These are phyloP conservation scores for Brassica juncea DNA, from an alignment of 345 rosid genomes.

Conservation along the genomic window DNA sequence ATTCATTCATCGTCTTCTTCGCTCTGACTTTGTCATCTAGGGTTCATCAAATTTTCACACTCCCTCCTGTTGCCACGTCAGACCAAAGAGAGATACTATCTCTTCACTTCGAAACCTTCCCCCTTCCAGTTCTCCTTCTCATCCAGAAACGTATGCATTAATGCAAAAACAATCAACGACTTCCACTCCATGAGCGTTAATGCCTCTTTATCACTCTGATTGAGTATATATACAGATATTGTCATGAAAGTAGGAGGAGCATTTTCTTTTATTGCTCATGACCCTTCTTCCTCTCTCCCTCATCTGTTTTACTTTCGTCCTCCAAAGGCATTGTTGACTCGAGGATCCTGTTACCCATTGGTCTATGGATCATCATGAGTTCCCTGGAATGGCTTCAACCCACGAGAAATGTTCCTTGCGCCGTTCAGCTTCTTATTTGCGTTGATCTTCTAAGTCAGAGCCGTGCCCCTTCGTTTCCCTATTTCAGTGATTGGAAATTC, in stretches of 20 bases:
- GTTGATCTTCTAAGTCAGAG: slow-evolving; percentile 58
- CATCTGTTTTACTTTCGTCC: slow-evolving; percentile 56
- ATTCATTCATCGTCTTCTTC: no score
- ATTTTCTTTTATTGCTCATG: slow-evolving; percentile 44
- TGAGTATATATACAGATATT: no score
- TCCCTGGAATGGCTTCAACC: slow-evolving; percentile 59
- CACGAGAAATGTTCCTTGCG: slow-evolving; percentile 20
- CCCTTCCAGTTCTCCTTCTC: not conserved
- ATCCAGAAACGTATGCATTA: no score
- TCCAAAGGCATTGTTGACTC: slow-evolving; percentile 59
- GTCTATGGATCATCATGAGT: slow-evolving; percentile 45
- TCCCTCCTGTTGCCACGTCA: no score
- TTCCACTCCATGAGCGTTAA: not conserved
- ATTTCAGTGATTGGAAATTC: slow-evolving; percentile 66
- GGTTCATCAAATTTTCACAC: no score
- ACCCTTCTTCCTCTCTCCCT: slow-evolving; percentile 62
- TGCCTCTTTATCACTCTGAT: no score
- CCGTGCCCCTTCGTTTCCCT: slow-evolving; percentile 66
- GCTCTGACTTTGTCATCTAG: no score
- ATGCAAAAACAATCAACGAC: not conserved
- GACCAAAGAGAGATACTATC: no score
- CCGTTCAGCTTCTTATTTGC: slow-evolving; percentile 45
- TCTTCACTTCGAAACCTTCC: no score
- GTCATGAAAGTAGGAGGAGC: no score
- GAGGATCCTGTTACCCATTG: slow-evolving; percentile 32